Percentiles rank a stretch among this genome's conserved stretches.
Conservation (phyloP, 2,329 filamentous ascomycete genomes). For the Diaporthe citri region DNA sequence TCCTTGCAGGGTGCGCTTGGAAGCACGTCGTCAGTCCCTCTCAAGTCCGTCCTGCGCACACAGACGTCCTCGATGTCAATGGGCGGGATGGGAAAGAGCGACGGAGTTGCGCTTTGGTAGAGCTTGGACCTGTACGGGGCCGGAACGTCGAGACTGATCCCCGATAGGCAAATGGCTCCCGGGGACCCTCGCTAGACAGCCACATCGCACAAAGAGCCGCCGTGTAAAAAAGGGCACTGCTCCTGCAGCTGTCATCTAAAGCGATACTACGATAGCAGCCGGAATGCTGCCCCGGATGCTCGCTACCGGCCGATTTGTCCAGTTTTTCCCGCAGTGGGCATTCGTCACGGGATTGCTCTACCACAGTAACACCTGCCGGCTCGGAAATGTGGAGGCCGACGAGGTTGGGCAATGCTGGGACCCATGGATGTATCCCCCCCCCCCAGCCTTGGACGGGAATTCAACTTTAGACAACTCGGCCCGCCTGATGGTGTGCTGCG, state of each 20-base stretch:
- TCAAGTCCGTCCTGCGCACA: background rate
- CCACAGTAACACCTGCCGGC: background rate
- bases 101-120: background rate
- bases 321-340: background rate
- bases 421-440: background rate
- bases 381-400: background rate
- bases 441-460: background rate
- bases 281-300: background rate
- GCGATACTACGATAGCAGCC: background rate
- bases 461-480: background rate
- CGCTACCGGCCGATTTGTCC: background rate
- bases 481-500: background rate
- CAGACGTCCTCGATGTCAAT: background rate
- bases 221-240: background rate
- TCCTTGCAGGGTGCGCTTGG: background rate
- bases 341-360: background rate
- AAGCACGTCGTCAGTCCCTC: background rate
- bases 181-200: conserved; percentile 2
- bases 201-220: background rate
- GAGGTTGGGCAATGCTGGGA: background rate
- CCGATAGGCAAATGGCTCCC: background rate
- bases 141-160: background rate
- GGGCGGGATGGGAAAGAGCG: background rate
- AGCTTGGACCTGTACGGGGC: background rate
- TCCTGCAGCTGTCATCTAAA: conserved; percentile 15